Evolutionary conservation across 805 yeast genomes (phyloP).

Genomic region (Ogataea allantospora): DNA sequence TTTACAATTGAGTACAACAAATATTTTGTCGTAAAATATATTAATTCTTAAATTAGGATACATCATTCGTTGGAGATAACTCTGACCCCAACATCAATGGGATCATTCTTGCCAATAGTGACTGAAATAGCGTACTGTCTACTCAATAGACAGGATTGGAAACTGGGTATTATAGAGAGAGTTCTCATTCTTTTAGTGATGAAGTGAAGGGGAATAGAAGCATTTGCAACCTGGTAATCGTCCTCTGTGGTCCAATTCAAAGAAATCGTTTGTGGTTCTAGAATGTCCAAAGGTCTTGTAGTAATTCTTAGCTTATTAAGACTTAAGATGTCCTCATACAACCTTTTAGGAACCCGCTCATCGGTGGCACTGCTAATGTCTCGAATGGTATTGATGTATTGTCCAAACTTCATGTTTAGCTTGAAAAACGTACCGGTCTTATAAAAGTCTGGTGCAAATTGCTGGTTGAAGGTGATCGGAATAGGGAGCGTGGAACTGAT

Average conservation of each 20-base stretch:
- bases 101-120: constrained; percentile 6
- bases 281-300: constrained; percentile 11
- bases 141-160: constrained; percentile 62
- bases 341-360: constrained; percentile 7
- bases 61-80: constrained; percentile 1
- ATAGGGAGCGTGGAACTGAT: constrained; percentile 23
- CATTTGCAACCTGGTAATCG: constrained; percentile 4
- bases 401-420: constrained; percentile 10
- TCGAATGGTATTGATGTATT: constrained; percentile 3
- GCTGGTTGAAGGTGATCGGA: constrained; percentile 40
- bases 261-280: constrained; percentile 5
- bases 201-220: constrained; percentile 10
- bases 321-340: constrained; percentile 32
- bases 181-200: constrained; percentile 31
- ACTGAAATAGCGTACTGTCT: constrained; percentile 45
- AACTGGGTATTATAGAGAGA: constrained; percentile 56
- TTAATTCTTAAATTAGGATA: too few species aligned
- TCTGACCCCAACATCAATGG: constrained; percentile 8
- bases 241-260: constrained; percentile 10
- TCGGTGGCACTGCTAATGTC: constrained; percentile 1
- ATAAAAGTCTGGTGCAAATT: constrained; percentile 21
- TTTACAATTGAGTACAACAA: background rate
- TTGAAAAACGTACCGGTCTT: background rate
- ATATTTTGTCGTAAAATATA: background rate
- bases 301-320: constrained; percentile 16